These are phyloP conservation scores for Scleroderma citrinum DNA, from an alignment of 768 basidiomycete genomes.

Conservation along the genomic window DNA sequence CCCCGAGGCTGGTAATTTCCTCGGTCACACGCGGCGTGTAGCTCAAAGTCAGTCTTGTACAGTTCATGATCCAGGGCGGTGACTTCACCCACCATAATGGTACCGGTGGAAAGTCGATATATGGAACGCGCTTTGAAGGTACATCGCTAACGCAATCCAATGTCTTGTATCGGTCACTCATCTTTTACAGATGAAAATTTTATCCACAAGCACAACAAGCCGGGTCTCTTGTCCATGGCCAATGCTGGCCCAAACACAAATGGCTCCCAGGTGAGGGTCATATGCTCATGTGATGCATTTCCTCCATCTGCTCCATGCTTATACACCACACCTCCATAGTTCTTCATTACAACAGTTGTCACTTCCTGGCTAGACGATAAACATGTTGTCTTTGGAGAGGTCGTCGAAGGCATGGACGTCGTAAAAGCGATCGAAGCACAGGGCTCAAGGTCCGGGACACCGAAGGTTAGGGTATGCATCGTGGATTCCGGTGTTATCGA, in stretches of 20 bases:
- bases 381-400: slow-evolving; percentile 45
- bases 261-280: slow-evolving; percentile 57
- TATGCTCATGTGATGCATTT: neutral
- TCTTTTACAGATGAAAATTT: slow-evolving; percentile 61
- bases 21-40: neutral
- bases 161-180: neutral
- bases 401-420: slow-evolving; percentile 38
- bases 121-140: slow-evolving; percentile 76
- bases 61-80: slow-evolving; percentile 86
- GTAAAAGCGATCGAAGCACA: slow-evolving; percentile 36
- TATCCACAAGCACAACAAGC: slow-evolving; percentile 51
- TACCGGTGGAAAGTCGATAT: slow-evolving; percentile 83
- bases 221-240: slow-evolving; percentile 77
- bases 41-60: neutral
- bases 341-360: slow-evolving; percentile 70
- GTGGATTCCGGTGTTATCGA: slow-evolving; percentile 46
- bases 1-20: slow-evolving; percentile 40
- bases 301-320: too few relatives aligned
- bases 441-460: slow-evolving; percentile 22
- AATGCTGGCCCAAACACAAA: slow-evolving; percentile 81
- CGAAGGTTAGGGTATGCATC: slow-evolving; percentile 44
- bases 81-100: slow-evolving; percentile 76
- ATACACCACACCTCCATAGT: too few relatives aligned
- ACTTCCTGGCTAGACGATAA: slow-evolving; percentile 55
- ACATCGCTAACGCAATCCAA: slow-evolving; percentile 13